phyloP scores from a whole-genome alignment of 1,284 basidiomycete species.

The Agaricales sp. region DNA sequence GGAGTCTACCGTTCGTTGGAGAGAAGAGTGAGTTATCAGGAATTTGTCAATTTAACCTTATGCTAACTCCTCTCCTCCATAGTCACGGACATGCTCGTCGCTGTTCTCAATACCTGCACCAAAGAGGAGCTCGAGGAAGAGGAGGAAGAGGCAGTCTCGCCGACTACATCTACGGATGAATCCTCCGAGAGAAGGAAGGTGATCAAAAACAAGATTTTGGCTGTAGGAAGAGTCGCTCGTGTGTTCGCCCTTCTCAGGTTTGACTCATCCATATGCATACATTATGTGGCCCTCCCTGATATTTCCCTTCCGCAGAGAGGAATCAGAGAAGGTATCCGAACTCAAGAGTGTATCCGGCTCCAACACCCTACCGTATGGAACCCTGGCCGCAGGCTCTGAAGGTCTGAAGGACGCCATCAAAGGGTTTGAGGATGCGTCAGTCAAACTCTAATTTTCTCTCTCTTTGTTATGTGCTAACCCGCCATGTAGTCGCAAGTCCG shows the following conservation, averaged over 20 bases:
- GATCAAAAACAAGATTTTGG: slow-evolving; percentile 98
- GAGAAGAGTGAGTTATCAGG: slow-evolving; percentile 71
- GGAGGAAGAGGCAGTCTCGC: slow-evolving; percentile 30
- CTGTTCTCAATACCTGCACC: slow-evolving; percentile 87
- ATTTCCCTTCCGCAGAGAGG: slow-evolving; percentile 54
- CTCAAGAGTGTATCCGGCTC: slow-evolving; percentile 86
- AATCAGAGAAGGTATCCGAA: slow-evolving; percentile 95
- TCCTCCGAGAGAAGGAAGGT: slow-evolving; percentile 66
- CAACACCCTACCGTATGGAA: slow-evolving; percentile 75
- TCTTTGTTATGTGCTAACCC: not conserved
- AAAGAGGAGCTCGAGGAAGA: slow-evolving; percentile 91
- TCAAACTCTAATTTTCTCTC: slow-evolving; percentile 15
- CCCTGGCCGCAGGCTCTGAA: slow-evolving; percentile 84
- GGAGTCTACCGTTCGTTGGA: slow-evolving; percentile 86
- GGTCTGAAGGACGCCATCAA: slow-evolving; percentile 94
- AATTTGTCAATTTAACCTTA: not conserved
- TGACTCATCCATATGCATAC: slow-evolving; percentile 17
- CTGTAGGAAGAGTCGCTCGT: slow-evolving; percentile 92
- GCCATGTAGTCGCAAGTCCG: slow-evolving; percentile 74
- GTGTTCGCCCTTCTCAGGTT: slow-evolving; percentile 94
- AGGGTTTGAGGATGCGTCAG: slow-evolving; percentile 92
- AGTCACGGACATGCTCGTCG: slow-evolving; percentile 96
- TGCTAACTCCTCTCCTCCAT: not conserved
- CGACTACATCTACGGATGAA: slow-evolving; percentile 28
- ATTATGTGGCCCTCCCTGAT: not conserved